Conservation (phyloP, 73 alveolate species). For the Tetrahymena elliotti region DNA sequence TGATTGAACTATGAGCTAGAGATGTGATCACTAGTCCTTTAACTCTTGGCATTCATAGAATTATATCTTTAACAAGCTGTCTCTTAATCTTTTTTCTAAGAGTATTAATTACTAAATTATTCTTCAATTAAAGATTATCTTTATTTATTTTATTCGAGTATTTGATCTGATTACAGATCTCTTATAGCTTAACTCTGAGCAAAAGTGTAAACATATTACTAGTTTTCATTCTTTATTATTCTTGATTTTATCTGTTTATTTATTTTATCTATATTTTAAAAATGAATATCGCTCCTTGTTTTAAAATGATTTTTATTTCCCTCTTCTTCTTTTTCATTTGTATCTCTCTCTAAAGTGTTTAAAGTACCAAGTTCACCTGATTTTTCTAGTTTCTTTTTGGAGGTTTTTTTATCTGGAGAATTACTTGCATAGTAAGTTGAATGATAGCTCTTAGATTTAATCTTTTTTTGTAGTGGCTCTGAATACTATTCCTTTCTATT, state of each 20-base stretch:
- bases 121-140: not conserved
- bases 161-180: not conserved
- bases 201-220: not conserved
- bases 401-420: not conserved
- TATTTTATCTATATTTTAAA: not conserved
- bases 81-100: not conserved
- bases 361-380: not conserved
- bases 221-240: not conserved
- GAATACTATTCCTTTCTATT: not conserved
- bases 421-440: not conserved
- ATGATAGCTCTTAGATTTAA: not conserved
- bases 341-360: not conserved
- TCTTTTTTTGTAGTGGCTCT: not conserved
- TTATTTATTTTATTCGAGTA: not conserved
- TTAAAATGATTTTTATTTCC: not conserved
- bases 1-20: not conserved
- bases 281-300: not conserved
- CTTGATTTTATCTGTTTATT: not conserved
- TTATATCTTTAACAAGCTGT: not conserved
- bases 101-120: not conserved
- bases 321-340: not conserved
- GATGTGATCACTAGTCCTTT: not conserved
- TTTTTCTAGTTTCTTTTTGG: no score
- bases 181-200: not conserved
- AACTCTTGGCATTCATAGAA: not conserved